These are phyloP conservation scores for Rhododendron ovatum DNA, from an alignment of 148 eudicot genomes.

Conservation along the genomic window DNA sequence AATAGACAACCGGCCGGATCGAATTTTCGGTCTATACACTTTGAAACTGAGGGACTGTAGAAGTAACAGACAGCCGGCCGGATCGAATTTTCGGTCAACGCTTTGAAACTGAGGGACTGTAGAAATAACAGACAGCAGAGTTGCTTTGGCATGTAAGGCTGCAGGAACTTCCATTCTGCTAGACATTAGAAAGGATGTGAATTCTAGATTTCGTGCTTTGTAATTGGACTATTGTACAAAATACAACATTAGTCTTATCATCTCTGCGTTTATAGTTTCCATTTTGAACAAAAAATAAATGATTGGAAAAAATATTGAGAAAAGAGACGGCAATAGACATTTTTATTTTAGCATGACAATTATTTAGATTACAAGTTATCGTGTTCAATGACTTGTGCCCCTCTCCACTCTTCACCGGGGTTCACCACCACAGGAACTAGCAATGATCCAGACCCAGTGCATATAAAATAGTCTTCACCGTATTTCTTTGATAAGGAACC, in stretches of 20 bases:
- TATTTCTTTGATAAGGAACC: conserved; percentile 62
- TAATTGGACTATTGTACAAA: background rate
- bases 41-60: background rate
- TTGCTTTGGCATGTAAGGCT: background rate
- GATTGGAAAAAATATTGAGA: background rate
- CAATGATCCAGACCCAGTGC: conserved; percentile 87
- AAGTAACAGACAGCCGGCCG: background rate
- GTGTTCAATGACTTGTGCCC: conserved; percentile 84
- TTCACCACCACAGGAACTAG: conserved; percentile 61
- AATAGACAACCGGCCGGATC: background rate
- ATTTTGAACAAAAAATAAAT: background rate
- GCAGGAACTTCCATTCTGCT: background rate
- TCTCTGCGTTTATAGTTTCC: background rate
- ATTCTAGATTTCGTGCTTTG: background rate
- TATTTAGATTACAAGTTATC: conserved; percentile 51
- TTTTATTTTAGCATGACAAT: background rate
- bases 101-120: background rate
- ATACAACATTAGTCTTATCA: background rate
- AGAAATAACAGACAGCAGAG: background rate
- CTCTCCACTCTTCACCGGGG: conserved; percentile 88
- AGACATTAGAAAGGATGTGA: background rate
- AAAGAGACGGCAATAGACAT: background rate
- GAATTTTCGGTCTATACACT: background rate
- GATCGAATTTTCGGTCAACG: background rate
- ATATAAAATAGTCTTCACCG: conserved; percentile 71